A percentile compares a stretch with the other conserved stretches of the same genome.
These are phyloP conservation scores for Chenopodium formosanum DNA, from an alignment of 148 eudicot species.

Conservation along the genomic window DNA sequence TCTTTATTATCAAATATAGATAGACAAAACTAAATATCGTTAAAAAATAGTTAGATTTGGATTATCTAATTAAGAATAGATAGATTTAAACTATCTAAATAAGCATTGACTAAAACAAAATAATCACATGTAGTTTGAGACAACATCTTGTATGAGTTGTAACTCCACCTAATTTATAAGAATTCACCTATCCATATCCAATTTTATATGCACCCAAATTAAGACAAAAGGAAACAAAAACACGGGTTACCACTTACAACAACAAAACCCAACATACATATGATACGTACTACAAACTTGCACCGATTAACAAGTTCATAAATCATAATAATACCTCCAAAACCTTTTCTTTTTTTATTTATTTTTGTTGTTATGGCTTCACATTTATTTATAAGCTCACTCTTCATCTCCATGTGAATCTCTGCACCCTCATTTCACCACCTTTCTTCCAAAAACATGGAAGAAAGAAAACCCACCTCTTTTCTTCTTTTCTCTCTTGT, in stretches of 20 bases:
- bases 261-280: neutral
- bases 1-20: too few relatives aligned
- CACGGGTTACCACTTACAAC: neutral
- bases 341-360: neutral
- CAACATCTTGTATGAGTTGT: too few relatives aligned
- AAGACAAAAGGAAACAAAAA: neutral
- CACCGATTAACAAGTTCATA: conserved; percentile 15
- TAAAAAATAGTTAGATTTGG: too few relatives aligned
- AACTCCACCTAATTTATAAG: too few relatives aligned
- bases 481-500: conserved; percentile 19
- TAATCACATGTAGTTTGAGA: too few relatives aligned
- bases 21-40: too few relatives aligned
- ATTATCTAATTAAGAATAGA: too few relatives aligned
- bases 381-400: conserved; percentile 19
- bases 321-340: neutral
- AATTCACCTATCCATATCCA: too few relatives aligned
- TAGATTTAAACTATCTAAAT: too few relatives aligned
- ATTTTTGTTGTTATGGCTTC: neutral
- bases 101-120: too few relatives aligned
- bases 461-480: neutral
- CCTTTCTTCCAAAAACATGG: conserved; percentile 27
- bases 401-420: conserved; percentile 27
- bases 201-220: too few relatives aligned
- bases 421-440: neutral
- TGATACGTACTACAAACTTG: neutral